Percentiles rank a stretch among this genome's conserved stretches.
phyloP scores from a whole-genome alignment of 2,329 filamentous ascomycete species.

The Ustulina deusta region DNA sequence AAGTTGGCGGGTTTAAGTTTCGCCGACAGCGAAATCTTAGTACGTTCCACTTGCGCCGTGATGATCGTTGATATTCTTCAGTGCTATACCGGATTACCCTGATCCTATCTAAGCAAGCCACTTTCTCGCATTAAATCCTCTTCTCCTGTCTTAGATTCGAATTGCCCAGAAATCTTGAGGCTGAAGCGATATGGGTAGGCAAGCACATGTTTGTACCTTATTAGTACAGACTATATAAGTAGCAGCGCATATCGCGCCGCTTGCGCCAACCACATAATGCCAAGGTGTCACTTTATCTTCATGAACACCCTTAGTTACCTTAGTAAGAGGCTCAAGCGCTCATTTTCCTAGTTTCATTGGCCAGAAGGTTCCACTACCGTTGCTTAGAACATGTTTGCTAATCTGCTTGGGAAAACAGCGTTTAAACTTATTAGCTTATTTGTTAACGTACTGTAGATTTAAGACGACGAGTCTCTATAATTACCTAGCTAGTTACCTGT shows the following conservation, averaged over 20 bases:
- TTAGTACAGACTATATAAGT: background rate
- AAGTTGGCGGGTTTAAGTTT: conserved; percentile 5
- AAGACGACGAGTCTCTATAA: background rate
- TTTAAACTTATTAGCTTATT: background rate
- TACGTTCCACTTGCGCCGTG: conserved; percentile 19
- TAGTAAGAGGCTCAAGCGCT: conserved; percentile 15
- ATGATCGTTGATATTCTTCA: too few species aligned
- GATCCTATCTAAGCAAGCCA: too few species aligned
- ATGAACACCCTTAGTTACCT: background rate
- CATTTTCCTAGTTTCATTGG: conserved; percentile 1
- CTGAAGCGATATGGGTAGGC: background rate
- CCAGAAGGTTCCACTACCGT: background rate
- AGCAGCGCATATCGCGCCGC: conserved; percentile 11
- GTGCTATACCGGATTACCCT: too few species aligned
- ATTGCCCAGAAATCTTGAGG: background rate
- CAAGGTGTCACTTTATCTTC: conserved; percentile 30
- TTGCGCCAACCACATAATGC: conserved; percentile 30
- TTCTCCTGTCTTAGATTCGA: background rate
- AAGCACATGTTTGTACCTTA: background rate
- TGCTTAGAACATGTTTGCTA: background rate
- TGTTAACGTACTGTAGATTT: background rate
- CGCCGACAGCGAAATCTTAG: conserved; percentile 14
- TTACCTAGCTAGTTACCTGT: background rate
- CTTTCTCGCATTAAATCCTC: too few species aligned
- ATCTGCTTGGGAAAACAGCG: background rate